A percentile compares a stretch with the other conserved stretches of the same genome.
phyloP scores from a whole-genome alignment of 2,329 filamentous ascomycete species.

The Cytospora paraplurivora region DNA sequence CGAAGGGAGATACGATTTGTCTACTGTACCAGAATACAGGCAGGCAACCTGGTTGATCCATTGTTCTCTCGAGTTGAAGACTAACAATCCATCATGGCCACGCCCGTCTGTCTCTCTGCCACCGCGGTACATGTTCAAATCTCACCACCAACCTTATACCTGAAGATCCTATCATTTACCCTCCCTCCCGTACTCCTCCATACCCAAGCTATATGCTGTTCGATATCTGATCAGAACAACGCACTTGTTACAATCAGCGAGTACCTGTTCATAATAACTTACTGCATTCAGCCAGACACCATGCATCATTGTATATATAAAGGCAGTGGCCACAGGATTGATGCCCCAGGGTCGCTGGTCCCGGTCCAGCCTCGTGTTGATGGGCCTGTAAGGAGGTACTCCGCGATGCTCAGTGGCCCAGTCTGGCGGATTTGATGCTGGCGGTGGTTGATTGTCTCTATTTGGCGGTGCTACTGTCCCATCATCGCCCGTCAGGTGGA shows the following conservation, averaged over 20 bases:
- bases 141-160: conserved; percentile 34
- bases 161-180: conserved; percentile 31
- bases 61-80: no score
- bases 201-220: conserved; percentile 31
- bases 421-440: conserved; percentile 32
- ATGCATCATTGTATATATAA: conserved; percentile 36
- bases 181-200: conserved; percentile 34
- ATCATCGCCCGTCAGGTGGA: conserved; percentile 31
- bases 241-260: no score
- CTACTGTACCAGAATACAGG: no score
- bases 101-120: not conserved
- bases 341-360: conserved; percentile 33
- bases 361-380: conserved; percentile 34
- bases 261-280: conserved; percentile 21
- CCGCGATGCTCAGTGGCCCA: conserved; percentile 35
- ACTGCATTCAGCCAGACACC: conserved; percentile 36
- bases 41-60: no score
- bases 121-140: conserved; percentile 24
- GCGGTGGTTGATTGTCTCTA: conserved; percentile 30
- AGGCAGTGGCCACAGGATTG: conserved; percentile 32
- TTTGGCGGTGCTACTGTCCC: conserved; percentile 28
- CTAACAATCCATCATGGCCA: no score
- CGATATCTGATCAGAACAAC: not conserved
- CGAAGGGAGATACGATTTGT: no score
- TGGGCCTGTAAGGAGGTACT: conserved; percentile 36